Evolutionary conservation across 2,329 filamentous ascomycete genomes (phyloP), one percentile per base, ranked within the genome.

Genomic region (Elsinoe australis): DNA sequence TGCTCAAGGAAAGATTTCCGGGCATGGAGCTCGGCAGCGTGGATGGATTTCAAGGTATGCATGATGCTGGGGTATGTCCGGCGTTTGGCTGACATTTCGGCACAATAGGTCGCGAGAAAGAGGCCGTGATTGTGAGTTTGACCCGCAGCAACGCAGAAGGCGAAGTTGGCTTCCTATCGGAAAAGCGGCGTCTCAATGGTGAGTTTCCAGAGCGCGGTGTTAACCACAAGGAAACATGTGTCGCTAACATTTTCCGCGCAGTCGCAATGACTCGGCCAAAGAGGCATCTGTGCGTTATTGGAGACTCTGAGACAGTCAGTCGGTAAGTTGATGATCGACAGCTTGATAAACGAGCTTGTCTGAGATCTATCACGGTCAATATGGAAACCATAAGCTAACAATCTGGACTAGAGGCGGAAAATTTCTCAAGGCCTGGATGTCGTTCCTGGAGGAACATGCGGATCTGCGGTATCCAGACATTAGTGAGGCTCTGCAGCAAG

Each of bases 231-330:
- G 17, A 31, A 32, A 24, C 36, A 15, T 33, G 38, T 19, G 26
- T 9, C 38, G 24, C 44, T 52, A 22, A 53, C 50, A 21, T 36
- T 19, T 49, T 46, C 26, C 33, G 28, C 58, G 15, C n/a, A 94
- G 89, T 96, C 58, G 90, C 92, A 47, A 96, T 98, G 89, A 98
- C 92, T 53, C 80, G 92, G 55, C 87, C 92, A 4, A 90, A 85
- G 69, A 79, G 92, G 57, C 90, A 92, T 61, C 73, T 98, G 34
- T 92, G 86, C 53, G 77, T 98, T 14, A 83, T 95, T 59, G 92
- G 90, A 35, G 92, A 98, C 65, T 92, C 87, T 51, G 92, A 95
- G 64, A 96, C 90, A 2, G 86, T 95, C 49, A 82, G 83, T 66
- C 81, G 78, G 85, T 94, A 72, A 77, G 85, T 79, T 41, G 33